Conservation (phyloP, 2,329 filamentous ascomycete genomes). For the Pestalotiopsis sp. region DNA sequence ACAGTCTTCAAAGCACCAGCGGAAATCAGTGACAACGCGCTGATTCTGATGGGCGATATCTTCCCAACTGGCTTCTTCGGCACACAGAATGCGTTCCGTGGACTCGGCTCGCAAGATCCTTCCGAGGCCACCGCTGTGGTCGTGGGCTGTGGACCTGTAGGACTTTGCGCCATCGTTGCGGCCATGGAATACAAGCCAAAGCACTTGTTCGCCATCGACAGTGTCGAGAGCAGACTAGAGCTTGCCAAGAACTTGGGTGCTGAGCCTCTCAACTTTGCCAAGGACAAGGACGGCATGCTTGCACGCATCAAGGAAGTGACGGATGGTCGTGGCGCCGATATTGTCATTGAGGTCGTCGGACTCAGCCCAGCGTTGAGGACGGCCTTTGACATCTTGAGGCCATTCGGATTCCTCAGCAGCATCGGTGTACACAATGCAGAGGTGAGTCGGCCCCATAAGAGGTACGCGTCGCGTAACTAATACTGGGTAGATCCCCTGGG, state of each 20-base stretch:
- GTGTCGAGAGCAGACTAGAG: constrained; percentile 73
- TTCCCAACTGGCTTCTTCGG: constrained; percentile 89
- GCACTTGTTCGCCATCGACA: constrained; percentile 78
- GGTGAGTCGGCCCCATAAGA: constrained; percentile 43
- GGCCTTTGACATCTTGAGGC: constrained; percentile 71
- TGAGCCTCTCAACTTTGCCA: constrained; percentile 79
- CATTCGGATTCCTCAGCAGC: constrained; percentile 74
- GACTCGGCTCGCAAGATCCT: constrained; percentile 60
- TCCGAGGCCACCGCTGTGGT: constrained; percentile 73
- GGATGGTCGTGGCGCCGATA: constrained; percentile 80
- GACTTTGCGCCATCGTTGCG: constrained; percentile 80
- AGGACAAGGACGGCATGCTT: constrained; percentile 65
- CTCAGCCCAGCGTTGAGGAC: constrained; percentile 69
- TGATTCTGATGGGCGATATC: constrained; percentile 91
- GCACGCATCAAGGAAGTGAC: constrained; percentile 75
- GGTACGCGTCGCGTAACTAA: neutral
- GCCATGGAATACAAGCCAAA: constrained; percentile 76
- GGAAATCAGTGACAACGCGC: constrained; percentile 70
- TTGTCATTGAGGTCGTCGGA: constrained; percentile 80
- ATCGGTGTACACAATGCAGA: constrained; percentile 77
- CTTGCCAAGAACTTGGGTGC: constrained; percentile 76
- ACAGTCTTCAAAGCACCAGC: constrained; percentile 76
- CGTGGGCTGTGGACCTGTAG: constrained; percentile 84
- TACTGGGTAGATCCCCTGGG: constrained; percentile 52
- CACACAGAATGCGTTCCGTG: constrained; percentile 74